phyloP scores from a whole-genome alignment of 1,284 basidiomycete species.

The Ustilago trichophora region DNA sequence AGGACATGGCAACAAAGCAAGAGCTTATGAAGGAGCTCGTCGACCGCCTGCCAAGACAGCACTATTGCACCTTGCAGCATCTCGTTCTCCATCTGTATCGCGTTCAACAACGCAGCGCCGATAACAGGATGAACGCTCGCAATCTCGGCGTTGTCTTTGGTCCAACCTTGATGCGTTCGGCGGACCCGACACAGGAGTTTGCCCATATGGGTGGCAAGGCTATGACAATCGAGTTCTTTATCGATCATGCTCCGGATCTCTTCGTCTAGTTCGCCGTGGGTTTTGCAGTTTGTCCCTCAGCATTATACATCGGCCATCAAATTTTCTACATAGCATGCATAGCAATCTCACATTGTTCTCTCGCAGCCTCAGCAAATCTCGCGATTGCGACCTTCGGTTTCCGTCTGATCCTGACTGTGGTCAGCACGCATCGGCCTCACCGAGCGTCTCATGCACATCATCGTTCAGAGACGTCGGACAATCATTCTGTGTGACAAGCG shows the following conservation, averaged over 20 bases:
- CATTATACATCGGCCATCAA: no score
- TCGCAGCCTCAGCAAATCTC: no score
- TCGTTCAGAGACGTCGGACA: no score
- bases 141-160: constrained; percentile 99
- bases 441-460: no score
- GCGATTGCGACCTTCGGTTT: no score
- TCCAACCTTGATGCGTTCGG: constrained; percentile 91
- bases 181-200: constrained; percentile 86
- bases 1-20: constrained; percentile 14
- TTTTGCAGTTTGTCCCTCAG: no score
- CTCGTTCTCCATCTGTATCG: constrained; percentile 86
- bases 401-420: no score
- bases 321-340: no score
- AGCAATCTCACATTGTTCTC: no score
- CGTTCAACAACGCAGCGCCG: constrained; percentile 67
- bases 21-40: constrained; percentile 73
- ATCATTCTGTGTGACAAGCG: no score
- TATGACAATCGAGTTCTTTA: constrained; percentile 71
- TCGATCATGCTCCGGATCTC: constrained; percentile 36
- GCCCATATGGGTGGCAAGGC: constrained; percentile 96
- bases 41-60: constrained; percentile 80
- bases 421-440: no score
- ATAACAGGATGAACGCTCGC: constrained; percentile 91
- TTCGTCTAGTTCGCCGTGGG: no score
- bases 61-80: constrained; percentile 83